Base-by-base conservation (phyloP, 208 protist species). In the Angomonas deanei region DNA sequence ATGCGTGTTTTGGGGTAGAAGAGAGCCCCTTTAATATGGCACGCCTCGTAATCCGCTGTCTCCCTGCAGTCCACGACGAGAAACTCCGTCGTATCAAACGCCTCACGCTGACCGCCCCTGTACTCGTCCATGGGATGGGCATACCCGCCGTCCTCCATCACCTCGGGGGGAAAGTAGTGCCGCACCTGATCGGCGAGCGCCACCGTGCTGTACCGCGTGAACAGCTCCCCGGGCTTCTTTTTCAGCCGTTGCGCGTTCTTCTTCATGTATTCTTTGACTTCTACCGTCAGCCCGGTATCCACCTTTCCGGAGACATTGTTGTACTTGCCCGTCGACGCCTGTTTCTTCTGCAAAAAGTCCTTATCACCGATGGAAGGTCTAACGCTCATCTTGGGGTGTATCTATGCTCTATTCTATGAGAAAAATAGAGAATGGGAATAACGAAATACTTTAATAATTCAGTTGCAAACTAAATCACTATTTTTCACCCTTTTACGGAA, bases 91-190 rank as follows among this genome's bases (percentile, higher is more conserved):
- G 71, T 66, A 15, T 53, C 66, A 1, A 34, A 28, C 3, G 54
- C 31, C 10, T 38, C 52, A 19, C 70, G 70, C 0, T 56, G 65
- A 17, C 24, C 30, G 55, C 64, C 64, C 24, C 32, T 68, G 76
- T 93, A 93, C 78, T 91, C 86, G 54, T 93, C 89, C 84, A 96
- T 90, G 1, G 89, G 89, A 26, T 84, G 72, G 0, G 73, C 80
- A 61, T 82, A 93, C n/a, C 85, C 87, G 11, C 86, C 89, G 53
- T 93, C 86, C 15, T 74, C 75, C 32, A 87, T 28, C 3, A 42
- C 19, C 5, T 59, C 30, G 31, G 69, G 52, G 59, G 64, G 55
- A 13, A 75, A 49, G 39, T 76, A 46, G 0, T 62, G 58, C 24
- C 61, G 34, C 15, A 97, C 55, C 33, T 76, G 78, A 3, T 73